Evolutionary conservation across 352 stramenopile genomes (phyloP).

Genomic region (Pythium brachiatum): DNA sequence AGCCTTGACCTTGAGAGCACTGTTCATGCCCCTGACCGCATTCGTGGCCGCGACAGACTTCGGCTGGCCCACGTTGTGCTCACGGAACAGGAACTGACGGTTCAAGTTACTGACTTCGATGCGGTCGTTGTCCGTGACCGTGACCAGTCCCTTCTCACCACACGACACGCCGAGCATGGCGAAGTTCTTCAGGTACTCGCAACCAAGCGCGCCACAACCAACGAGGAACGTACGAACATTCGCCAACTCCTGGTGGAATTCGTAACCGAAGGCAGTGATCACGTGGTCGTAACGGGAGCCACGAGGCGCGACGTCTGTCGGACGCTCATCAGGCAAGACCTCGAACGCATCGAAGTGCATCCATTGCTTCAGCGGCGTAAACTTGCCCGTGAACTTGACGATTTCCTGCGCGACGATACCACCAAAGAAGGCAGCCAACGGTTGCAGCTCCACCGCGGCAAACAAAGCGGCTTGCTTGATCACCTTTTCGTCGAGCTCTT

Average conservation of each 20-base stretch:
- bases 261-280: constrained; percentile 64
- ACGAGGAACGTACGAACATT: constrained; percentile 83
- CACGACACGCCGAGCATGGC: constrained; percentile 78
- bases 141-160: constrained; percentile 74
- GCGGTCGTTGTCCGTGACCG: constrained; percentile 84
- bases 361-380: constrained; percentile 83
- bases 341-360: constrained; percentile 83
- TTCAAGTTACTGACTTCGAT: constrained; percentile 90
- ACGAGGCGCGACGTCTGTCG: constrained; percentile 50
- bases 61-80: constrained; percentile 83
- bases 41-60: constrained; percentile 81
- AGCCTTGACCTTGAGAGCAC: constrained; percentile 72
- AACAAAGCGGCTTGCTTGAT: constrained; percentile 57
- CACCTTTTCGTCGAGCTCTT: constrained; percentile 71
- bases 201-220: constrained; percentile 76
- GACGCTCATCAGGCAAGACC: constrained; percentile 62
- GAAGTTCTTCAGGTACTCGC: constrained; percentile 88
- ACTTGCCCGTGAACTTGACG: constrained; percentile 89
- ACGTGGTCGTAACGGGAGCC: constrained; percentile 80
- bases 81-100: constrained; percentile 83
- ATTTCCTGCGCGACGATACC: constrained; percentile 82
- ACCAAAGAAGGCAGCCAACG: constrained; percentile 78
- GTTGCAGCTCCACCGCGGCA: constrained; percentile 70
- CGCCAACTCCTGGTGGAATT: constrained; percentile 62
- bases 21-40: constrained; percentile 76